A percentile compares a stretch with the other conserved stretches of the same genome.
These are phyloP conservation scores for Trichoderma sp. DNA, from an alignment of 2,329 filamentous ascomycete genomes.

Conservation along the genomic window DNA sequence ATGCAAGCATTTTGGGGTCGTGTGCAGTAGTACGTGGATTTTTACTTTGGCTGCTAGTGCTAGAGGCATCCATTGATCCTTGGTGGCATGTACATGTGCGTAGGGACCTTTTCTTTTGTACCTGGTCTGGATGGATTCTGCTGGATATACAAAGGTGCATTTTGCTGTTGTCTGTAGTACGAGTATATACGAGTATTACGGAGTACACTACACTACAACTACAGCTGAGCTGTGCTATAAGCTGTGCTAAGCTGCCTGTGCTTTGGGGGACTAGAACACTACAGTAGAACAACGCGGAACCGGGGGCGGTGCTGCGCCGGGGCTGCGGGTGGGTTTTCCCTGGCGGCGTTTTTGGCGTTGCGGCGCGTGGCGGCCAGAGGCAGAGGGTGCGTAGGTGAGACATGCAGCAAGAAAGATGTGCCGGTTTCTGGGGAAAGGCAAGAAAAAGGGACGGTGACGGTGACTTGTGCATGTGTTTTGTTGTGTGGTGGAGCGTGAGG, in stretches of 20 bases:
- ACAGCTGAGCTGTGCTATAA: background rate
- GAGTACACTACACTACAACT: too few species aligned
- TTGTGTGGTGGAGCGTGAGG: background rate
- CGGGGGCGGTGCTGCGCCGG: background rate
- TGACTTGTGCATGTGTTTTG: background rate
- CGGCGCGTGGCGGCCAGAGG: background rate
- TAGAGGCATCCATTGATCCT: background rate
- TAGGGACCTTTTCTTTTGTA: background rate
- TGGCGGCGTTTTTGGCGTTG: background rate
- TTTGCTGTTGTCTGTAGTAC: background rate
- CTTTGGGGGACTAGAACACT: background rate
- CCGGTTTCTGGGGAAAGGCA: background rate
- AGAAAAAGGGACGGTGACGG: background rate
- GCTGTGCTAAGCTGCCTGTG: background rate
- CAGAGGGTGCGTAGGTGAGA: background rate
- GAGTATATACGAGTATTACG: too few species aligned
- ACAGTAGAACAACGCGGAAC: background rate
- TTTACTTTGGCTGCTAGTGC: background rate
- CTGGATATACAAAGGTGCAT: background rate
- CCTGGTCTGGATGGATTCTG: background rate
- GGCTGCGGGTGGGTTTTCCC: background rate
- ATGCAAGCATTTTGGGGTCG: slow-evolving; percentile 11
- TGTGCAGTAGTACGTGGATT: background rate
- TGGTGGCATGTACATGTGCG: background rate
- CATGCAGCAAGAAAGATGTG: background rate